phyloP scores from a whole-genome alignment of 306 rosid genomes.

The Citrullus colocynthis region DNA sequence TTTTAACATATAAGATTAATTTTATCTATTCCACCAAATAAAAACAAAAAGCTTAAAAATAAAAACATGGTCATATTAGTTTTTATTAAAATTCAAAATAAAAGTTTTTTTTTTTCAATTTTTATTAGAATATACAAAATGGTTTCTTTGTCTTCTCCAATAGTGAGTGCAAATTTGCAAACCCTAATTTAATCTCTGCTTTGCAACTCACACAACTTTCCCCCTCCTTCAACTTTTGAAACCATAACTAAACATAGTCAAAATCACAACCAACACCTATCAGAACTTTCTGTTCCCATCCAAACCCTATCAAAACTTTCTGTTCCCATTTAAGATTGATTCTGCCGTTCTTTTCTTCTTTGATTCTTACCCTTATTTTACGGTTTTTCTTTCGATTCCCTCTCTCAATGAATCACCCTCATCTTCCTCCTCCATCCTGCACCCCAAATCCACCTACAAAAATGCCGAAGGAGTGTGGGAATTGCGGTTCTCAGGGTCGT shows the following conservation, averaged over 20 bases:
- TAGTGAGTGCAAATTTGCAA: background rate
- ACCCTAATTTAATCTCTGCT: background rate
- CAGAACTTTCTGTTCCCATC: background rate
- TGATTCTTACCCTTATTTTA: background rate
- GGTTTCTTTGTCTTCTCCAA: background rate
- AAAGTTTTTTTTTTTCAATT: too few species aligned
- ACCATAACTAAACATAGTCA: background rate
- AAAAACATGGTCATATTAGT: too few species aligned
- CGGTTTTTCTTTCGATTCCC: background rate
- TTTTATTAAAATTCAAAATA: too few species aligned
- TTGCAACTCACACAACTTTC: background rate
- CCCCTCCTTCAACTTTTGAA: background rate
- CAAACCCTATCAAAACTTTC: background rate
- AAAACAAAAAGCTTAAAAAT: too few species aligned
- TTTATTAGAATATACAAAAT: too few species aligned
- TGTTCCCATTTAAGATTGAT: background rate
- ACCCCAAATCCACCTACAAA: background rate
- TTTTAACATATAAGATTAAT: too few species aligned
- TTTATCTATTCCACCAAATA: too few species aligned
- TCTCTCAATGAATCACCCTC: background rate
- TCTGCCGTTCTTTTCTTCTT: background rate
- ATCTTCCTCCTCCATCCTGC: background rate
- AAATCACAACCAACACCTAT: background rate
- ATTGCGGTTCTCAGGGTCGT: conserved; percentile 30
- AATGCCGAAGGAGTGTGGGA: conserved; percentile 28